Base-by-base conservation (phyloP, 352 stramenopile species). In the Phytophthora pluvialis region DNA sequence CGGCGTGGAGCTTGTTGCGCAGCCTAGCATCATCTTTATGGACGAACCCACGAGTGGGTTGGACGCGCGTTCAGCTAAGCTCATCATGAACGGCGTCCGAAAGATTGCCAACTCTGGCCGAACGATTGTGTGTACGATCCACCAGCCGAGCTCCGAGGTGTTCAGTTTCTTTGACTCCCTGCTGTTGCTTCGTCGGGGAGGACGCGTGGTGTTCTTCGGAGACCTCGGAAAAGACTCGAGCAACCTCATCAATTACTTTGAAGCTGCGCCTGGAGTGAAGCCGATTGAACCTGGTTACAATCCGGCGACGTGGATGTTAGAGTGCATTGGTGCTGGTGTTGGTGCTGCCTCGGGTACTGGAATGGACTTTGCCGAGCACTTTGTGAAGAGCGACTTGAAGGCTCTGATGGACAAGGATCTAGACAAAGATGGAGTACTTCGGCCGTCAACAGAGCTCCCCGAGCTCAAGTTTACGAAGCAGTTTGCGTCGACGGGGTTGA, bases 121-220 rank as follows among this genome's bases (percentile, higher is more conserved):
- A 15, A 94, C 84, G 3, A 79, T 98, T 29, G 73, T 98, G 0
- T 97, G 94, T 51, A 98, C 91, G 6, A 98, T 98, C 67, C 93
- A 98, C 62, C 93, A 98, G 68, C 93, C 93, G 13, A 86, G 77
- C 16, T 86, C 79, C 3, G 86, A 97, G 47, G 85, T 98, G 6
- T 97, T 98, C 31, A 80, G 83, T n/a, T 79, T 90, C 28, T 97
- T 97, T 60, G 88, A 97, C 65, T 82, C 81, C 32, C 50, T 97
- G 6, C 74, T 97, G 46, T 57, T 98, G 4, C 73, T 98, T 11
- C 65, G 87, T 43, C 68, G 73, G 10, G 83, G 83, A 8, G 83
- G 84, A 3, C 64, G 62, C 18, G 73, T 67, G 7, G 73, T 88
- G 0, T 93, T 79, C 64, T 88, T 87, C 50, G 83, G 83, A 10